Base-by-base conservation (phyloP, 805 yeast species). In the Phaffomyces opuntiae region DNA sequence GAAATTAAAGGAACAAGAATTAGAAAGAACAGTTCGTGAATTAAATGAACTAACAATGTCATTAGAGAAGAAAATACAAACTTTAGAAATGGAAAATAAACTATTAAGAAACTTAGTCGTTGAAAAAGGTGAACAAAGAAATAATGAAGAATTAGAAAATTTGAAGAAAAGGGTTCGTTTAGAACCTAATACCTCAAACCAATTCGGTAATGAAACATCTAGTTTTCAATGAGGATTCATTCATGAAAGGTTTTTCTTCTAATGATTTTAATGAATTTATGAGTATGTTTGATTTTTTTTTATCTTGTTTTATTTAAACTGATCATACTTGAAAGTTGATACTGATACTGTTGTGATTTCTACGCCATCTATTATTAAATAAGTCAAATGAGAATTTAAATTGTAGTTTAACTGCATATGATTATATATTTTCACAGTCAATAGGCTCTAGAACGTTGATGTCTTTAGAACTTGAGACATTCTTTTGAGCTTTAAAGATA, bases 41-140 rank as follows among this genome's bases (percentile, higher is more conserved):
- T 71, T 91, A 55, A 80, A 79, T 54, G 90, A 85, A 31, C 66
- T 77, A 49, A 81, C 90, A 14, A 66, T 70, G 40, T 68, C 69
- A 21, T 72, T 89, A 50, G 95, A 89, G 63, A 73, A 77, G 58
- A 81, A 81, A 59, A 78, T 93, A 48, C 81, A 81, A 63, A 87
- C 91, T 46, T 68, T 91, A 53, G 96, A 90, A 66, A 87, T 88
- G 95, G 99, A 91, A 67, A 91, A 91, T 68, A 78, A 81, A 59
- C 73, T 95, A 64, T 73, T 91, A 55, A 78, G 87, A 67, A 85
- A 84, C 60, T 69, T 93, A 54, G 90, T 91, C 24, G 83, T 85
- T 39, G 91, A 88, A 64, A 85, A 87, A 57, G 83, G 84, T 45
- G 80, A 77, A 46, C 53, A 61, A 26, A 73, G 74, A 51, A 78